Evolutionary conservation across 306 rosid species (phyloP).

Genomic region (Canavalia gladiata): DNA sequence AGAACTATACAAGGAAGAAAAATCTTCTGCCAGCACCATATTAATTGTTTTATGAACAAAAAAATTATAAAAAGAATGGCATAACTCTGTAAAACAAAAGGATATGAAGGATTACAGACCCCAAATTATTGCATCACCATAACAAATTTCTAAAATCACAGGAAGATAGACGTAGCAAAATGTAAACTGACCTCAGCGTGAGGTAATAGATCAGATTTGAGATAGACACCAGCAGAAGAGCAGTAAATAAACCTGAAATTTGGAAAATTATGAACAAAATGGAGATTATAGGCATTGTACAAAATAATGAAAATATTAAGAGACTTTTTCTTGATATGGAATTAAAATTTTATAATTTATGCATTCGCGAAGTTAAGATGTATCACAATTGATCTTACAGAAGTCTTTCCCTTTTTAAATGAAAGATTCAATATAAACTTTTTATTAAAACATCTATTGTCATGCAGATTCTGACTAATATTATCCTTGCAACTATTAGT

Average conservation of each 20-base stretch:
- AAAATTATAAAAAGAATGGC: background rate
- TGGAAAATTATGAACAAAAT: slow-evolving; percentile 8
- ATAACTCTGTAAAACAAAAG: slow-evolving; percentile 2
- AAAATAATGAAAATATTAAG: background rate
- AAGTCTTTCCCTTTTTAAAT: background rate
- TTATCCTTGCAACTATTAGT: slow-evolving; percentile 15
- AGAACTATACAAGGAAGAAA: background rate
- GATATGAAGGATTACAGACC: slow-evolving; percentile 2
- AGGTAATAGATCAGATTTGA: slow-evolving; percentile 83
- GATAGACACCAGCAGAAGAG: slow-evolving; percentile 99
- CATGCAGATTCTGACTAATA: slow-evolving; percentile 11
- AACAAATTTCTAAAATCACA: background rate
- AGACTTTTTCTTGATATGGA: background rate
- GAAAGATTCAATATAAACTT: background rate
- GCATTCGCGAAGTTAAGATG: background rate
- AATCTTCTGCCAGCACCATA: background rate
- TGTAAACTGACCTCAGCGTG: slow-evolving; percentile 80
- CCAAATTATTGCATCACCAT: slow-evolving; percentile 1
- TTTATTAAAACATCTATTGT: background rate
- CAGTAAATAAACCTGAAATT: slow-evolving; percentile 93
- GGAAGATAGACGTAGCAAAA: slow-evolving; percentile 30
- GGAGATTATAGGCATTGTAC: background rate
- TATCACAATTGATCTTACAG: background rate
- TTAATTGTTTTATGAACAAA: background rate
- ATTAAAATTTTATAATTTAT: background rate